phyloP scores from a whole-genome alignment of 768 basidiomycete genomes.

The Botryobasidium botryosum region DNA sequence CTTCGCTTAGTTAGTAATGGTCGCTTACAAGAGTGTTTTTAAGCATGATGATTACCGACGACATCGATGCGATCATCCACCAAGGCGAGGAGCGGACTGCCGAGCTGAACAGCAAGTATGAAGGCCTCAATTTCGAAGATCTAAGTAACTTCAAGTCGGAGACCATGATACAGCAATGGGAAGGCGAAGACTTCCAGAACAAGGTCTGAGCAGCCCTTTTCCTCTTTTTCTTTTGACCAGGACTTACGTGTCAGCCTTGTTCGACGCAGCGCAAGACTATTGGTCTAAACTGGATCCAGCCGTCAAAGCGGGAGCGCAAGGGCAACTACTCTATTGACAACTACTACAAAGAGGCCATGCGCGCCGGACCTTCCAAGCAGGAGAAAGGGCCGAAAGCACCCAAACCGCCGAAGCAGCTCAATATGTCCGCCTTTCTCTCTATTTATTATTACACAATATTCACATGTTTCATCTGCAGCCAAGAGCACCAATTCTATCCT shows the following conservation, averaged over 20 bases:
- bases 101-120: conserved; percentile 83
- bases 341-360: conserved; percentile 87
- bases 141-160: conserved; percentile 95
- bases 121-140: conserved; percentile 83
- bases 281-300: conserved; percentile 62
- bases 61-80: conserved; percentile 87
- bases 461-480: conserved; percentile 27
- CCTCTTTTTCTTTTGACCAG: not conserved
- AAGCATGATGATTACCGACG: conserved; percentile 64
- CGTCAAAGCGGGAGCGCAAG: conserved; percentile 89
- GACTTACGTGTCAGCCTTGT: not conserved
- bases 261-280: conserved; percentile 40
- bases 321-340: conserved; percentile 87
- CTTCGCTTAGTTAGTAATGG: not conserved
- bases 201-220: conserved; percentile 31
- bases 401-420: conserved; percentile 70
- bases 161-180: conserved; percentile 80
- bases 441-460: conserved; percentile 5
- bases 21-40: conserved; percentile 3
- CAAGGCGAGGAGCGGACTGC: conserved; percentile 81
- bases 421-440: conserved; percentile 34
- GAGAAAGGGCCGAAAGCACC: conserved; percentile 26
- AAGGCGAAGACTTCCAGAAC: conserved; percentile 78
- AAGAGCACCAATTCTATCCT: conserved; percentile 97
- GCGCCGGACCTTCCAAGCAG: conserved; percentile 30